A percentile compares a stretch with the other conserved stretches of the same genome.
phyloP scores from a whole-genome alignment of 768 basidiomycete genomes.

The Hydnomerulius pinastri region DNA sequence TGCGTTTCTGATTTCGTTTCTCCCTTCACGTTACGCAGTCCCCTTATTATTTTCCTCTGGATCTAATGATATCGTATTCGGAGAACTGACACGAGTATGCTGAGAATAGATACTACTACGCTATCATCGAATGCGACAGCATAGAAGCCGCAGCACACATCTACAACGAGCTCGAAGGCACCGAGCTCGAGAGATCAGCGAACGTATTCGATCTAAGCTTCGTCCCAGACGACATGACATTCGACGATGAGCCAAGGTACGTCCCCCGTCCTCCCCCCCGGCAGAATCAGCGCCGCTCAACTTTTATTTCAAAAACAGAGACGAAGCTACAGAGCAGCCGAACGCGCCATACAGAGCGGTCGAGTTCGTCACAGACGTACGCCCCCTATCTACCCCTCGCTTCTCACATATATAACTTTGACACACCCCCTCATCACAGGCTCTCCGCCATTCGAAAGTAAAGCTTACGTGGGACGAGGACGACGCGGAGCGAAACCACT shows the following conservation, averaged over 20 bases:
- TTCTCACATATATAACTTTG: not conserved
- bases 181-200: slow-evolving; percentile 94
- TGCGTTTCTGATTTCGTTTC: slow-evolving; percentile 41
- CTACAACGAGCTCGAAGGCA: slow-evolving; percentile 85
- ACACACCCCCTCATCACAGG: slow-evolving; percentile 56
- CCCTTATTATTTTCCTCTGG: not conserved
- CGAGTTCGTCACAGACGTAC: slow-evolving; percentile 91
- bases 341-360: slow-evolving; percentile 66
- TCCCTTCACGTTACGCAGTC: too few relatives aligned
- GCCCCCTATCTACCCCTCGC: slow-evolving; percentile 25
- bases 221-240: slow-evolving; percentile 86
- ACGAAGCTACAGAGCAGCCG: slow-evolving; percentile 76
- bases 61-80: slow-evolving; percentile 2
- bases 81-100: too few relatives aligned
- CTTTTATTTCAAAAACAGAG: slow-evolving; percentile 72
- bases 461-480: slow-evolving; percentile 99
- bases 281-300: too few relatives aligned
- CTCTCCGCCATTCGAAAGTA: slow-evolving; percentile 96
- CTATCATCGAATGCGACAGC: slow-evolving; percentile 86
- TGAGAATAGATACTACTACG: slow-evolving; percentile 85
- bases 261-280: not conserved
- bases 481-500: slow-evolving; percentile 79
- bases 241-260: slow-evolving; percentile 78
- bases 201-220: slow-evolving; percentile 96
- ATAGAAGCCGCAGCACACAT: slow-evolving; percentile 76